Conservation (phyloP, 2,329 filamentous ascomycete genomes). For the Fusarium duplospermum region DNA sequence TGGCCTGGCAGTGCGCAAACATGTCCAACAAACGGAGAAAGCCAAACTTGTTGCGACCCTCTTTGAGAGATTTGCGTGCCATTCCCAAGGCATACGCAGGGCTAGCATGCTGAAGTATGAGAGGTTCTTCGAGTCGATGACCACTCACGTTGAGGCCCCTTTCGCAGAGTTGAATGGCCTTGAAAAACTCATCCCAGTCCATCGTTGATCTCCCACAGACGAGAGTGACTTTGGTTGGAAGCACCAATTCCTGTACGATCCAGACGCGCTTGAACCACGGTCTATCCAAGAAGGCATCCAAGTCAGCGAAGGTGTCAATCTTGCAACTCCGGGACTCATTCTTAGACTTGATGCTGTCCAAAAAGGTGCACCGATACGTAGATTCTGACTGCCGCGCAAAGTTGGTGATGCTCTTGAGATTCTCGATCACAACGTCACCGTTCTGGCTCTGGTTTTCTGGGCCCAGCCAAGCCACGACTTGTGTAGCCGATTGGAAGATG, state of each 20-base stretch:
- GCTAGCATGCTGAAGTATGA: background rate
- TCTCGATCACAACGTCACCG: background rate
- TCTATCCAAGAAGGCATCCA: background rate
- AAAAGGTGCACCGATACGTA: background rate
- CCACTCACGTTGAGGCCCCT: background rate
- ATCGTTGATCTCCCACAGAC: background rate
- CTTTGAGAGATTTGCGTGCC: background rate
- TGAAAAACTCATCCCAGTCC: background rate
- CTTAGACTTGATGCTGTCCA: background rate
- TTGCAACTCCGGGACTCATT: background rate
- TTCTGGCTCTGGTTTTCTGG: background rate
- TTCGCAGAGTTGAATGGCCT: background rate
- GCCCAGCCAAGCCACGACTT: background rate
- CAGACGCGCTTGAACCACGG: background rate
- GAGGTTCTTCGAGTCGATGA: accelerated
- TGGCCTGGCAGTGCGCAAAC: background rate
- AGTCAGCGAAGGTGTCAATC: background rate
- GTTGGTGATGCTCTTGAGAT: background rate
- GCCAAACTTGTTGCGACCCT: background rate
- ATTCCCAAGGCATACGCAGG: background rate
- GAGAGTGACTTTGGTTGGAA: background rate
- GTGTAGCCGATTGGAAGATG: background rate
- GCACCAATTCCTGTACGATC: background rate
- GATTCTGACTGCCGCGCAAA: background rate
- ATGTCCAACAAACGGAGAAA: background rate